Evolutionary conservation across 2,329 filamentous ascomycete species (phyloP), one percentile per base, ranked within the genome.

Genomic region (Microdochium paspali): DNA sequence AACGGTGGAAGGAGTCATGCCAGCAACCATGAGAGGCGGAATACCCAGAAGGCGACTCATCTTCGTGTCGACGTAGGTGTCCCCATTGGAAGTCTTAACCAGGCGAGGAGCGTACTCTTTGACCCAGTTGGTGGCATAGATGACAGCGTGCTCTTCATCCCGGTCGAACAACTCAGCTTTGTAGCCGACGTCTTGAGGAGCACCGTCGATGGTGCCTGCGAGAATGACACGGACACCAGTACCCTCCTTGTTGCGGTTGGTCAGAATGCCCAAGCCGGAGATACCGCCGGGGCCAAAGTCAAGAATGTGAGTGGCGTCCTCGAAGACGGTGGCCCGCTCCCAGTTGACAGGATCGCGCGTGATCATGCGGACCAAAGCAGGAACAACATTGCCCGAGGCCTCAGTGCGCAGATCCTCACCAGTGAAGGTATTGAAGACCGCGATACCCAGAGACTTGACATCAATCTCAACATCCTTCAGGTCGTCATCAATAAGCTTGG

Each of bases 191-290:
- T 97, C 93, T 26, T 79, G 76, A 50, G 94, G 85, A 20, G 90
- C 90, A 46, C 91, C 91, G 59, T 91, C 87, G 58, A 98, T 85
- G n/a, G 89, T 80, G 53, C 94, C 93, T 40, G 90, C 93, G 49
- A 98, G 78, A 55, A 98, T 95, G 54, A 98, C 90, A 51, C 91
- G 89, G 30, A 98, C 93, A 59, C 93, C 93, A 49, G 90, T 97
- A 53, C 93, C 93, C 66, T 98, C 94, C 74, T 98, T 98, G 78
- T 97, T 98, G 59, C 93, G 88, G 76, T 95, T 97, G 49, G 93
- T 98, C 53, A 98, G 74, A 43, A 95, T 87, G 61, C 93, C 94
- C 21, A 98, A 83, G 54, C 94, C 94, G 23, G 93, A 98, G 54
- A 97, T 93, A 52, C 93, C 94, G 60, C 93, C 93, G 21, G 93